Conservation (phyloP, 2,329 filamentous ascomycete genomes). For the Aspergillus sclerotialis region DNA sequence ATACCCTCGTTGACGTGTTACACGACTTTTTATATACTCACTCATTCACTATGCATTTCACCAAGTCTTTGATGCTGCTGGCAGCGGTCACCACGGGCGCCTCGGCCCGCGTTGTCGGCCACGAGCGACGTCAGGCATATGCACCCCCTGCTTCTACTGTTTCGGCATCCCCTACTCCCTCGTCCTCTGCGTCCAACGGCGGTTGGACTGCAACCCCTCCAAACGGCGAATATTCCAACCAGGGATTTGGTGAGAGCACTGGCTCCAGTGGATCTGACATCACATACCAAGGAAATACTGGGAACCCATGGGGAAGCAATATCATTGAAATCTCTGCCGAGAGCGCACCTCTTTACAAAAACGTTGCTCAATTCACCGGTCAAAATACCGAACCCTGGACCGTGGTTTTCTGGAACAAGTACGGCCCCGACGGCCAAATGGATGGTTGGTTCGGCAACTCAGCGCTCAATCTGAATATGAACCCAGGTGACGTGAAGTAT, state of each 20-base stretch:
- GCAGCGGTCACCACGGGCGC: constrained; percentile 21
- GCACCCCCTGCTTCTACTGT: constrained; percentile 5
- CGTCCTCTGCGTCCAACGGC: constrained; percentile 5
- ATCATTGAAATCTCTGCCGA: constrained; percentile 27
- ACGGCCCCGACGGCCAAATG: constrained; percentile 25
- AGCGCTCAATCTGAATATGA: constrained; percentile 24
- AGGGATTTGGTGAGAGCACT: constrained; percentile 28
- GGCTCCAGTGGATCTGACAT: constrained; percentile 14
- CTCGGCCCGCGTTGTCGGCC: constrained; percentile 13
- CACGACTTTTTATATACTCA: neutral
- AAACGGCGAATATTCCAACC: constrained; percentile 17
- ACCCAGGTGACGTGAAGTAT: constrained; percentile 28
- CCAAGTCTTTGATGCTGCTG: constrained; percentile 24
- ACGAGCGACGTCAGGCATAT: constrained; percentile 12
- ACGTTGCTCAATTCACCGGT: constrained; percentile 29
- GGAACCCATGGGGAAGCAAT: constrained; percentile 34
- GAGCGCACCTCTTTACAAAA: constrained; percentile 27
- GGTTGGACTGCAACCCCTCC: constrained; percentile 16
- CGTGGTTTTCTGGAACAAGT: constrained; percentile 37
- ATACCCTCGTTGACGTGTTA: neutral
- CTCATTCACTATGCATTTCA: constrained; percentile 20
- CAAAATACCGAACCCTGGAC: constrained; percentile 25
- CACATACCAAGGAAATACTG: constrained; percentile 32
- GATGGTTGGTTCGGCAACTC: constrained; percentile 29
- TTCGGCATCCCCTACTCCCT: constrained; percentile 2